These are phyloP conservation scores for Citeromyces siamensis DNA, from an alignment of 1,139 yeast genomes.

Conservation along the genomic window DNA sequence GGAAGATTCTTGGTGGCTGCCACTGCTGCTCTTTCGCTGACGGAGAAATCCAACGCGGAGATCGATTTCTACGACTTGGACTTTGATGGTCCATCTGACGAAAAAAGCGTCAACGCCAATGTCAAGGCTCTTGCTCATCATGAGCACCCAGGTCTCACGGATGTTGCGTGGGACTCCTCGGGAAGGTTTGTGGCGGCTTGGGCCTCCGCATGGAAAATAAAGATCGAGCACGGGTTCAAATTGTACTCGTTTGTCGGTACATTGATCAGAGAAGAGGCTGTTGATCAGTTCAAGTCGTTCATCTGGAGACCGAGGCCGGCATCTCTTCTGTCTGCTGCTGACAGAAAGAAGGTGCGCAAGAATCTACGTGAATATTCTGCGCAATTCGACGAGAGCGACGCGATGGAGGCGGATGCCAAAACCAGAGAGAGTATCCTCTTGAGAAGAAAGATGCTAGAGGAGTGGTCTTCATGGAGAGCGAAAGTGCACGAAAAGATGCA, in stretches of 20 bases:
- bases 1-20: conserved; percentile 85
- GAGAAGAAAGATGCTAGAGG: conserved; percentile 73
- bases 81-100: conserved; percentile 48
- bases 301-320: conserved; percentile 98
- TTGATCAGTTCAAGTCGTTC: conserved; percentile 81
- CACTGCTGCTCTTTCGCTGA: conserved; percentile 38
- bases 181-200: conserved; percentile 85
- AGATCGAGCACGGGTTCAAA: conserved; percentile 84
- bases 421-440: conserved; percentile 79
- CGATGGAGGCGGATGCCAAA: conserved; percentile 94
- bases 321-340: conserved; percentile 60
- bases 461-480: conserved; percentile 78
- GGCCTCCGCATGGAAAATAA: conserved; percentile 81
- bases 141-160: conserved; percentile 70
- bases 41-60: conserved; percentile 39
- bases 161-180: conserved; percentile 89
- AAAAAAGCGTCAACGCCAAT: conserved; percentile 35
- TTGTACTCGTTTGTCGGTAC: conserved; percentile 79
- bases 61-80: conserved; percentile 83
- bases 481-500: conserved; percentile 35
- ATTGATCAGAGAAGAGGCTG: conserved; percentile 57
- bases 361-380: conserved; percentile 83
- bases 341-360: conserved; percentile 83
- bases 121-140: conserved; percentile 54
- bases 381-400: conserved; percentile 90